Evolutionary conservation across 179 eudicot genomes (phyloP), one percentile per base, ranked within the genome.

Genomic region (Amaranthus tricolor): DNA sequence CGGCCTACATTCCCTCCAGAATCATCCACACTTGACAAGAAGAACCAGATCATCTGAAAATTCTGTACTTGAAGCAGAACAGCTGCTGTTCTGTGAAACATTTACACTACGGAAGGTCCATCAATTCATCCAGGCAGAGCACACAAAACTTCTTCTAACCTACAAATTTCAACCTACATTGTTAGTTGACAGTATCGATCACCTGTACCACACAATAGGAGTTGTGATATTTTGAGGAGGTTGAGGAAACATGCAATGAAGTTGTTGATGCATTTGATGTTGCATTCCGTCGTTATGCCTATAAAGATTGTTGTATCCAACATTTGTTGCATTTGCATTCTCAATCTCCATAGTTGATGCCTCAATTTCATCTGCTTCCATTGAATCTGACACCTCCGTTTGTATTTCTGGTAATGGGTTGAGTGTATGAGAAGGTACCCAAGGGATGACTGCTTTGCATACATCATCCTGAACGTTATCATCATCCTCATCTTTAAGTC

Each of bases 381-480:
- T 88, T 74, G 85, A 63, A 17, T 86, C 92, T 63, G 74, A 51
- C 19, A 45, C 68, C 43, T 78, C 76, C 31, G 54, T 13, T 15
- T 74, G 72, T 6, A 21, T 5, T 20, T 66, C 76, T 5, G 68
- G 62, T 50, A 71, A 53, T 65, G 79, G 71, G 56, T 76, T 65
- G 14, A 57, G 11, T 44, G n/a, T n/a, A n/a, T n/a, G n/a, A n/a
- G n/a, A n/a, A n/a, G n/a, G n/a, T 52, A 81, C 82, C 96, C 96
- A 94, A 0, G 96, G 98, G 50, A 94, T 86, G 67, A 94, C 88
- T 6, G 98, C 97, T 71, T 84, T 74, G 80, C 91, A 85, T 6
- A 69, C 71, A 48, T 79, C 79, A 12, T 50, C 53, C n/a, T 51
- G 76, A 11, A 62, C 10, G n/a, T 65, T 57, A 9, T 71, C 52